A percentile compares a stretch with the other conserved stretches of the same genome.
These are phyloP conservation scores for Populus pruinosa DNA, from an alignment of 345 rosid species.

Conservation along the genomic window DNA sequence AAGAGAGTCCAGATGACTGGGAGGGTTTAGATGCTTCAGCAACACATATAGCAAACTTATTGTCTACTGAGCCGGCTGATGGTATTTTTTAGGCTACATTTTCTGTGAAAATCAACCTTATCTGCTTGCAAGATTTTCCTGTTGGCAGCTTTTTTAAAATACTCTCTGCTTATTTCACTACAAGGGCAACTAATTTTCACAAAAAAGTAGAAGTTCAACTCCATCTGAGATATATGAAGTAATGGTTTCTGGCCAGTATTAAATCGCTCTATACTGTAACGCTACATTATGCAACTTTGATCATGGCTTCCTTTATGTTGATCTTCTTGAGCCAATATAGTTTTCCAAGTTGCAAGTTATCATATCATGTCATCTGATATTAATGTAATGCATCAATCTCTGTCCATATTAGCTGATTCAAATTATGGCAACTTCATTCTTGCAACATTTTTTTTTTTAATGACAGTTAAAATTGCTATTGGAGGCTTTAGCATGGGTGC, in stretches of 20 bases:
- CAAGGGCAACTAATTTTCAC: conserved; percentile 3
- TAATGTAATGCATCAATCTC: neutral
- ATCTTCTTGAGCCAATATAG: neutral
- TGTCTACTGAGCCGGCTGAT: conserved; percentile 36
- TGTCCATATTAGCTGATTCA: neutral
- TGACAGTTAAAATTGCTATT: conserved; percentile 32
- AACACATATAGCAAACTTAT: conserved; percentile 31
- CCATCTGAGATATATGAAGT: neutral
- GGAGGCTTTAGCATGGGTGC: conserved; percentile 39
- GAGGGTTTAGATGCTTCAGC: conserved; percentile 40
- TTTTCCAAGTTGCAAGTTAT: neutral
- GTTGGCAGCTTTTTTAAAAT: neutral
- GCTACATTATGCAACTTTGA: neutral
- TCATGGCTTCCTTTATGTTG: neutral
- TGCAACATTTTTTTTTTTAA: neutral
- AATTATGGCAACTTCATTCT: neutral
- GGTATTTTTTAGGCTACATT: conserved; percentile 13
- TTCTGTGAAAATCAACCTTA: neutral
- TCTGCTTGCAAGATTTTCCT: neutral
- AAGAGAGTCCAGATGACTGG: conserved; percentile 29
- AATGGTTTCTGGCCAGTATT: neutral
- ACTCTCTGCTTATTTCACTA: neutral
- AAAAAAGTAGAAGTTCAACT: neutral
- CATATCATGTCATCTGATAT: neutral
- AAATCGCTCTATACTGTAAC: neutral